Conservation (phyloP, 2,329 filamentous ascomycete species). For the Clathrospora elynae region DNA sequence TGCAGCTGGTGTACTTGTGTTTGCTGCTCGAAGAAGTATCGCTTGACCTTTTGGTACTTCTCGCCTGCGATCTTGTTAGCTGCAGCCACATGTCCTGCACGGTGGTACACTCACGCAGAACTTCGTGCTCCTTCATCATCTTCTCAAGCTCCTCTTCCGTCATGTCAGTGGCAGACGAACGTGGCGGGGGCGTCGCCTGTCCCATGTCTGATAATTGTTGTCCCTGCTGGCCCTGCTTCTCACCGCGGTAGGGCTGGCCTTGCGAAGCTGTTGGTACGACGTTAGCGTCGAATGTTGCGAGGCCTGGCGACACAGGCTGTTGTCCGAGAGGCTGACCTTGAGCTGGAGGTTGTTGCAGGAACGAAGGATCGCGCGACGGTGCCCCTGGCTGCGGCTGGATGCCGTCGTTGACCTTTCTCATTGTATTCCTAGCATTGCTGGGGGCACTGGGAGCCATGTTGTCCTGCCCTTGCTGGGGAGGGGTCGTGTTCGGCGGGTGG, state of each 20-base stretch:
- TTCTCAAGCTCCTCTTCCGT: constrained; percentile 55
- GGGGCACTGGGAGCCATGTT: constrained; percentile 40
- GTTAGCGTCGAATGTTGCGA: constrained; percentile 53
- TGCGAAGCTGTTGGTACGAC: constrained; percentile 53
- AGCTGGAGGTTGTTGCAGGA: constrained; percentile 41
- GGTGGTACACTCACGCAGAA: constrained; percentile 50
- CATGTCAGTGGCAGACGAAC: constrained; percentile 49
- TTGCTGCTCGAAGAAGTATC: constrained; percentile 92
- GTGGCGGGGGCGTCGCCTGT: constrained; percentile 54
- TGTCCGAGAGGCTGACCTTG: constrained; percentile 47
- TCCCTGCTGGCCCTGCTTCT: constrained; percentile 39
- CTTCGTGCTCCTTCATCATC: constrained; percentile 57
- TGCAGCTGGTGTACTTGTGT: constrained; percentile 91
- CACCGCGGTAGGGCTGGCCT: constrained; percentile 51
- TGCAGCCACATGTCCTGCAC: background rate
- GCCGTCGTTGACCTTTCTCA: constrained; percentile 44
- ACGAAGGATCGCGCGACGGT: constrained; percentile 43
- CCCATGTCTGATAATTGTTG: constrained; percentile 41
- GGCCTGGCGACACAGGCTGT: constrained; percentile 45
- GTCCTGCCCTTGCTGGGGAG: constrained; percentile 40
- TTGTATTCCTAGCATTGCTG: constrained; percentile 33
- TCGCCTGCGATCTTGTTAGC: constrained; percentile 62
- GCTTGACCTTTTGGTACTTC: constrained; percentile 98
- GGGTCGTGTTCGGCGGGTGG: constrained; percentile 34
- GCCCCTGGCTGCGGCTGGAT: constrained; percentile 37